phyloP scores from a whole-genome alignment of 371 early-diverging fungal species.

The Mortierella sp. region DNA sequence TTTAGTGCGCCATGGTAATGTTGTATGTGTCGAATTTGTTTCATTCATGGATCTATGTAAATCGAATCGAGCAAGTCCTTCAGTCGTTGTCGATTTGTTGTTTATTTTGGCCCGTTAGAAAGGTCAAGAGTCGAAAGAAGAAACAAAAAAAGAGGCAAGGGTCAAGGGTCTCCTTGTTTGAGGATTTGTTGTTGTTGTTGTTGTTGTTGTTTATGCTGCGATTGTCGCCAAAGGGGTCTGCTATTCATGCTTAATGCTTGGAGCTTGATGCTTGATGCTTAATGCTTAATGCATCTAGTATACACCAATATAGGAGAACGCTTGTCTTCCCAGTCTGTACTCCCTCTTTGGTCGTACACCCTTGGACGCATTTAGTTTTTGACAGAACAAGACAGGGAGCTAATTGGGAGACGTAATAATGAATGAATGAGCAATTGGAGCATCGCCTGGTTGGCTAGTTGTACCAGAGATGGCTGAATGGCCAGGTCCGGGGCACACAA shows the following conservation, averaged over 20 bases:
- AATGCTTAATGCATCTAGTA: background rate
- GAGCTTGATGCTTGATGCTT: no score
- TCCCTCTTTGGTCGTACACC: background rate
- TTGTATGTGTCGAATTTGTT: no score
- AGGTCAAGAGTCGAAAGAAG: background rate
- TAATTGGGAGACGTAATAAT: background rate
- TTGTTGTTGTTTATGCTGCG: background rate
- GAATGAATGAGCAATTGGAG: background rate
- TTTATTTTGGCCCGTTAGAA: background rate
- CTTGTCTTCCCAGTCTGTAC: conserved; percentile 1
- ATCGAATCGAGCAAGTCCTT: no score
- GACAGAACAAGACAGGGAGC: background rate
- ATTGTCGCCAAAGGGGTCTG: background rate
- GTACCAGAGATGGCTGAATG: background rate
- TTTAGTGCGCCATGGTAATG: background rate
- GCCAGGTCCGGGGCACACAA: background rate
- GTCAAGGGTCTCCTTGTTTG: conserved; percentile 6
- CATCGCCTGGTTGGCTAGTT: background rate
- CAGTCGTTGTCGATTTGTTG: background rate
- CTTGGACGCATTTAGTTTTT: background rate
- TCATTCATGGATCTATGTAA: no score
- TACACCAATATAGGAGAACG: background rate
- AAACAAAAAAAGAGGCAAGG: background rate
- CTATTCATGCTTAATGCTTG: background rate
- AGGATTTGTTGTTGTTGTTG: background rate